These are phyloP conservation scores for Candida frijolesensis DNA, from an alignment of 1,139 yeast genomes.

Conservation along the genomic window DNA sequence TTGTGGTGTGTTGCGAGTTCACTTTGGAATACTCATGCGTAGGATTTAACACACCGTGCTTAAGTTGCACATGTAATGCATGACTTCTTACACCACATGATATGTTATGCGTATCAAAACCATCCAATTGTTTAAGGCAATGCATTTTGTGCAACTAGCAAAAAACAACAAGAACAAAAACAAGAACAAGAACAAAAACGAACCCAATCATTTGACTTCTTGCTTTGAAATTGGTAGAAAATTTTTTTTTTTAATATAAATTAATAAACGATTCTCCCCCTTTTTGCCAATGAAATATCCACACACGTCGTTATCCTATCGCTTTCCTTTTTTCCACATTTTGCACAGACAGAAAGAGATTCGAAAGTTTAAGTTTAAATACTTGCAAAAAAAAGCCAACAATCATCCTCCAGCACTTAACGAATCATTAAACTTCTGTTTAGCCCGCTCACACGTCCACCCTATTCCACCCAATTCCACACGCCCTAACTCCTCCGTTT, in stretches of 20 bases:
- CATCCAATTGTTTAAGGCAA: neutral
- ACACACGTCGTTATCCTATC: neutral
- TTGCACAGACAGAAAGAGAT: neutral
- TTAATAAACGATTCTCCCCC: constrained; percentile 1
- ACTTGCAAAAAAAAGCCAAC: too few species aligned
- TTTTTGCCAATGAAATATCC: neutral
- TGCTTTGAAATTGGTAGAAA: neutral
- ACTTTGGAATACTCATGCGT: neutral
- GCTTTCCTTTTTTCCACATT: neutral
- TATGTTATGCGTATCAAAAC: neutral
- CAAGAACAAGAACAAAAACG: neutral
- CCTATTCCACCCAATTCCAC: too few species aligned
- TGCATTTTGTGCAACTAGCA: neutral
- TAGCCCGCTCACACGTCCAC: too few species aligned
- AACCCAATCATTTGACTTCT: neutral
- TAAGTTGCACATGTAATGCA: neutral
- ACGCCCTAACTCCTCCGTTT: too few species aligned
- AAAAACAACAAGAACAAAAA: neutral
- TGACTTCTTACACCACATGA: neutral
- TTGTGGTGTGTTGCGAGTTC: neutral
- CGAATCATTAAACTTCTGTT: too few species aligned
- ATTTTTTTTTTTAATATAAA: neutral
- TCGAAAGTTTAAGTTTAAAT: neutral
- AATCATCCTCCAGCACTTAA: too few species aligned
- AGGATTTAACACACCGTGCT: neutral